phyloP scores from a whole-genome alignment of 1,139 yeast genomes.

The Arxiozyma bovina region DNA sequence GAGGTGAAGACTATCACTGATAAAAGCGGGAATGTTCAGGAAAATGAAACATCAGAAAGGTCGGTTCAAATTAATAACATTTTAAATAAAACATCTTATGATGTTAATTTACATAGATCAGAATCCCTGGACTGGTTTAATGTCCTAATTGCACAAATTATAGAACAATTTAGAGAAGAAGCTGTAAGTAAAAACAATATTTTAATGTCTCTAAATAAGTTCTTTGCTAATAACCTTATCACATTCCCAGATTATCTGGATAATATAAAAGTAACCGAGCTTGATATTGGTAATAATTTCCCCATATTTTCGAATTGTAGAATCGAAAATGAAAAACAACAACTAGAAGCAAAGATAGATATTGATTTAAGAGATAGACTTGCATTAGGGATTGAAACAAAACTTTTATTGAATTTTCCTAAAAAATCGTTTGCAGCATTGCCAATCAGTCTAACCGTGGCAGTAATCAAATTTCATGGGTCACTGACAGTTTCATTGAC shows the following conservation, averaged over 20 bases:
- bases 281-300: constrained; percentile 89
- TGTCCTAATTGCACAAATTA: constrained; percentile 83
- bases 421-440: constrained; percentile 74
- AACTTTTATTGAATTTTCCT: constrained; percentile 74
- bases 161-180: constrained; percentile 77
- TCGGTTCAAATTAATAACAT: constrained; percentile 39
- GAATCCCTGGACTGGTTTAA: constrained; percentile 97
- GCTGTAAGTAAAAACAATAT: constrained; percentile 80
- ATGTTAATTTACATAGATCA: constrained; percentile 76
- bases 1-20: constrained; percentile 7
- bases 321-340: constrained; percentile 46
- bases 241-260: constrained; percentile 74
- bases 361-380: constrained; percentile 86
- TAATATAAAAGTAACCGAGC: constrained; percentile 68
- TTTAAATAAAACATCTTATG: constrained; percentile 84
- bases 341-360: constrained; percentile 85
- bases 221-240: constrained; percentile 31
- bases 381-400: constrained; percentile 83
- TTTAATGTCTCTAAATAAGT: constrained; percentile 61
- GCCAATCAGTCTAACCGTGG: constrained; percentile 76
- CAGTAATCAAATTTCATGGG: constrained; percentile 89
- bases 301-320: constrained; percentile 94
- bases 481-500: constrained; percentile 66
- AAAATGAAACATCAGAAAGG: constrained; percentile 28
- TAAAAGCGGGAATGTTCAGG: constrained; percentile 8